Evolutionary conservation across 2,329 filamentous ascomycete species (phyloP).

Genomic region (Dendryphion nanum): DNA sequence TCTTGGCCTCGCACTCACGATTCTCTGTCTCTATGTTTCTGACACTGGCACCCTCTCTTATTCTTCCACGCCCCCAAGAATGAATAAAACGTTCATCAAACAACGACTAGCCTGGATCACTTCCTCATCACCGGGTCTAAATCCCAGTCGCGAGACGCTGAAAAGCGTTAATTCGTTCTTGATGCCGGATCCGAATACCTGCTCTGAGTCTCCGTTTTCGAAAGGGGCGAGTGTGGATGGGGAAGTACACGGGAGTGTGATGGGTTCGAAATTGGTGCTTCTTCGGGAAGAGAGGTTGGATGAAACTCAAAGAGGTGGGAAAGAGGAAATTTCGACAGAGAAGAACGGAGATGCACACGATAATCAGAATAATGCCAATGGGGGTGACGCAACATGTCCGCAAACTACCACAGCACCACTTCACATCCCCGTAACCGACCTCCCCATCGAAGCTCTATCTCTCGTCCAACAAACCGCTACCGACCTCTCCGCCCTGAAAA

Average conservation of each 20-base stretch:
- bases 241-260: no score
- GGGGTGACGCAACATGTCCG: no score
- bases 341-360: no score
- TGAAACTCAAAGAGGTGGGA: background rate
- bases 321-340: background rate
- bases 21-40: conserved; percentile 72
- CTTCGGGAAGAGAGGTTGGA: no score
- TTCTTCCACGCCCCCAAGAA: conserved; percentile 16
- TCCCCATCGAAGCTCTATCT: background rate
- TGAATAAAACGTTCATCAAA: conserved; percentile 77
- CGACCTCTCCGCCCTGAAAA: background rate
- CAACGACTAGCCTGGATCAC: conserved; percentile 79
- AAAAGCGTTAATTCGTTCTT: conserved; percentile 91
- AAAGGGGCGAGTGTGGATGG: no score
- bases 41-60: conserved; percentile 58
- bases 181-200: conserved; percentile 51
- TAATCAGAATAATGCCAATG: no score
- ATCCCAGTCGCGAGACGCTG: conserved; percentile 79
- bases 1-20: conserved; percentile 71
- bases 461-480: background rate
- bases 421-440: conserved; percentile 3
- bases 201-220: conserved; percentile 1
- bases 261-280: no score
- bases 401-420: no score
- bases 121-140: conserved; percentile 72